Evolutionary conservation across 2,329 filamentous ascomycete species (phyloP), one percentile per base, ranked within the genome.

Genomic region (Ophiostoma ulmi): DNA sequence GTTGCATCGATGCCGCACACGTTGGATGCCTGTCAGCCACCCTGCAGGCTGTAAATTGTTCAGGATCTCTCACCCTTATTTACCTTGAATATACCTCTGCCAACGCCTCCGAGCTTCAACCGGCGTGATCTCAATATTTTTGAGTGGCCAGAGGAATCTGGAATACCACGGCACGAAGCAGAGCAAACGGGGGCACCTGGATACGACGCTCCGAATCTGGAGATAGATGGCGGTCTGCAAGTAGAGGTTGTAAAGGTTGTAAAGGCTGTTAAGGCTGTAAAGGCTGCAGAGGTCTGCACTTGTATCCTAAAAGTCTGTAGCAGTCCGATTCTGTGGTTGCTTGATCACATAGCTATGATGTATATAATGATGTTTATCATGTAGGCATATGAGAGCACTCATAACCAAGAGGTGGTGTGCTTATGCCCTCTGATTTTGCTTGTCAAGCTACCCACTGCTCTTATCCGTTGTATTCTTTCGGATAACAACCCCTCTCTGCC

Each of bases 151-250:
- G 26, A 58, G 52, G 48, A 11, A 31, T 26, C 52, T 11, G 52
- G 52, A 58, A 31, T 58, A 17, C 52, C 26, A 58, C 52, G 11
- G 10, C 22, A 8, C 10, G 52, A 17, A 48, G 44, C 44, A 39
- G 8, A n/a, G 17, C 44, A 48, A 20, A 20, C 5, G 22, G 26
- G n/a, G 52, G 52, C n/a, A 22, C 22, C 44, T 26, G 22, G 20
- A 58, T 58, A 58, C 52, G 52, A 58, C 52, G 11, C 52, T 58
- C 52, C 52, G 10, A 58, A 58, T 58, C 52, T 26, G 52, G 52
- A 58, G 52, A 58, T 10, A 26, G 48, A 58, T 58, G 52, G 52
- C 52, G 52, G 52, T 58, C 52, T 58, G 52, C 8, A 58, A 13
- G 3, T 48, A 48, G 41, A 20, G 41, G 14, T 2, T 26, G 26